phyloP scores from a whole-genome alignment of 192 early-diverging fungal species.

The Podila epicladia region DNA sequence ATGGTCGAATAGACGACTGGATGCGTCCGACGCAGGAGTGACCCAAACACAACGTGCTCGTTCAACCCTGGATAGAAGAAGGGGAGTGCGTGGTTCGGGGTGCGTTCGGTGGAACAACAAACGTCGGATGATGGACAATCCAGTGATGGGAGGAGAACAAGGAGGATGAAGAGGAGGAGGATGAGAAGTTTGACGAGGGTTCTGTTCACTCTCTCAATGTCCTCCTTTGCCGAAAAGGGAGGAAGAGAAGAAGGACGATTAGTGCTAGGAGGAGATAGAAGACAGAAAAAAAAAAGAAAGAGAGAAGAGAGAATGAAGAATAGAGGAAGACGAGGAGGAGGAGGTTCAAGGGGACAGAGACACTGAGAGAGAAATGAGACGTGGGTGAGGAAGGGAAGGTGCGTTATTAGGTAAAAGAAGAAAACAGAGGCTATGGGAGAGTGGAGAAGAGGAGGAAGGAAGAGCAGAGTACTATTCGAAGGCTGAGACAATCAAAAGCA shows the following conservation, averaged over 20 bases:
- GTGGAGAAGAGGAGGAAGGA: no score
- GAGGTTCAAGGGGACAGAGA: constrained; percentile 5
- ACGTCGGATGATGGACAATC: constrained; percentile 17
- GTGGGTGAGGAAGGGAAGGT: no score
- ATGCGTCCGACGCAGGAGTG: neutral
- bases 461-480: no score
- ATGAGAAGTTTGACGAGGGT: neutral
- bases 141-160: neutral
- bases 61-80: neutral
- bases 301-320: neutral
- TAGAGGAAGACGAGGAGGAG: constrained; percentile 1
- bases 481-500: no score
- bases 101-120: constrained; percentile 6
- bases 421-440: no score
- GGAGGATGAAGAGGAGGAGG: neutral
- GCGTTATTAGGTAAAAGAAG: no score
- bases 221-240: neutral
- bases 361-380: neutral
- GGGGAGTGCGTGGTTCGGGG: neutral
- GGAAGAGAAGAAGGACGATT: neutral
- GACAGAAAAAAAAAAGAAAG: neutral
- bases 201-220: neutral
- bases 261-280: neutral
- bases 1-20: neutral
- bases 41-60: neutral